These are phyloP conservation scores for Cicer arietinum DNA, from an alignment of 306 rosid species.

Conservation along the genomic window DNA sequence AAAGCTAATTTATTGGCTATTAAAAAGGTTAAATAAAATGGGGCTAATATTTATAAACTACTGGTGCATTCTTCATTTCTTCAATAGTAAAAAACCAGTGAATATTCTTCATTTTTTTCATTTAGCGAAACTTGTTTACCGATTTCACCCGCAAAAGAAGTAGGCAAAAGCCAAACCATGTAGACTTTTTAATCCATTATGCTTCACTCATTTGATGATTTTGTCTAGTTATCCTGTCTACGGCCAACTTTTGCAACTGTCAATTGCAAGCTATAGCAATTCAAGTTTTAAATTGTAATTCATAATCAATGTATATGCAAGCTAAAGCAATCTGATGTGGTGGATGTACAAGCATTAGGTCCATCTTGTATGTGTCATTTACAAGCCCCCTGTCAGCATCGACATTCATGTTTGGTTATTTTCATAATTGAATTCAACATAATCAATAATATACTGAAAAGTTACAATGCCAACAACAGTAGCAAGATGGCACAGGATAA, in stretches of 20 bases:
- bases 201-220: constrained; percentile 34
- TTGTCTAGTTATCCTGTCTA: constrained; percentile 13
- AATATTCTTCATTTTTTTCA: too few relatives aligned
- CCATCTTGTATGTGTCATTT: constrained; percentile 97
- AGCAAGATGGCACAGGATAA: constrained; percentile 25
- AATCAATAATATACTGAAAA: constrained; percentile 17
- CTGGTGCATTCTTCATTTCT: too few relatives aligned
- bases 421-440: constrained; percentile 21
- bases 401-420: constrained; percentile 21
- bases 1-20: neutral
- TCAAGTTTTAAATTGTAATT: constrained; percentile 21
- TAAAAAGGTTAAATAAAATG: neutral
- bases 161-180: constrained; percentile 1
- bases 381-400: constrained; percentile 74
- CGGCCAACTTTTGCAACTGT: constrained; percentile 15
- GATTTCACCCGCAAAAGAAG: neutral
- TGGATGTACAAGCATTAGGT: constrained; percentile 88
- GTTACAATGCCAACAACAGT: constrained; percentile 16
- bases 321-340: constrained; percentile 96
- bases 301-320: constrained; percentile 68
- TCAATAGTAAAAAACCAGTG: too few relatives aligned
- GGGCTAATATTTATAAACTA: neutral
- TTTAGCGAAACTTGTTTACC: neutral
- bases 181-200: neutral
- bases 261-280: constrained; percentile 21